Evolutionary conservation across 441 rosid genomes (phyloP), one percentile per base, ranked within the genome.

Genomic region (Pelargonium citronellum): DNA sequence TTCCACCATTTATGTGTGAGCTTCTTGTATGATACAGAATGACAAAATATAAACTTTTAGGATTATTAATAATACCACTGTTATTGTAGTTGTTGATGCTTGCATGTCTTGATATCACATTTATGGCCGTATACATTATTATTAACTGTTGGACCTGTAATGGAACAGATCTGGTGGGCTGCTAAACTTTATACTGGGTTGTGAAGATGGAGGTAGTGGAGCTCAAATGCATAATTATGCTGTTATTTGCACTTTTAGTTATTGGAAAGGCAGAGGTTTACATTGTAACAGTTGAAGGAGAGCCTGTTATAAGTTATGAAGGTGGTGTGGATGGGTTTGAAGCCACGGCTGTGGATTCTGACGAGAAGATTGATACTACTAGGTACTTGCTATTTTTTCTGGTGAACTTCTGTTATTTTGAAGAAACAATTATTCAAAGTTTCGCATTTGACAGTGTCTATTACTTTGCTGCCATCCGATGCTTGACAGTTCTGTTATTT

Each of bases 311-410:
- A 20, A 90, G 95, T 80, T 95, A 95, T 72, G 83, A 61, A 75
- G 99, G 99, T 49, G 98, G 97, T 17, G 83, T 82, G 24, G 86
- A 89, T 68, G 99, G 97, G 1, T 89, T 90, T 78, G 91, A 86
- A 84, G 95, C 99, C 60, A 90, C 96, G 39, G 92, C 95, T 6
- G 84, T 86, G 34, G 95, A 92, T 47, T 84, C 95, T 16, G 93
- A 88, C 74, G 97, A 89, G 75, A 88, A 84, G 82, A 87, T 92
- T 65, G 97, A 92, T 67, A 69, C 90, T 1, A 78, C 85, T 2
- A 92, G 99, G 99, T 89, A 80, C 7, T 51, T 27, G 30, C 64
- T n/a, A 3, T 8, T 41, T 24, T 10, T 67, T 34, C 70, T 67
- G 15, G 66, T 60, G 53, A 41, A 53, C n/a, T n/a, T n/a, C 72